Evolutionary conservation across 2,329 filamentous ascomycete genomes (phyloP), one percentile per base, ranked within the genome.

Genomic region (Neurospora sp.): DNA sequence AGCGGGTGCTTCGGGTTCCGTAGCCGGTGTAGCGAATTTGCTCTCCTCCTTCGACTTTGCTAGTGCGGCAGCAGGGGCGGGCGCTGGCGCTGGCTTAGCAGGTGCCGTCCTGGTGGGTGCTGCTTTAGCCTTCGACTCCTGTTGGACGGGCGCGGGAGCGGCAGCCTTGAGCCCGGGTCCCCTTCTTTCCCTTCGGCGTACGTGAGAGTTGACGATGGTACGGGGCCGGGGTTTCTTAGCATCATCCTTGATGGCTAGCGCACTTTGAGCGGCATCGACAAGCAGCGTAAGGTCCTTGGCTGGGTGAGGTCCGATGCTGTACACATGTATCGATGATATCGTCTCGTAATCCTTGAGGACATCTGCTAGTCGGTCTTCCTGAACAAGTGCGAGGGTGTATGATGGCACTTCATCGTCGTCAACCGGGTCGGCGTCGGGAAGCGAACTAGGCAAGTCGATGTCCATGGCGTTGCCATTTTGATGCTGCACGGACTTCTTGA

Each of bases 261-360:
- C 82, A 71, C 92, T 87, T 36, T 88, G 85, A 57, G 88, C 88
- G 46, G 89, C 87, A 69, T 96, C 90, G 3, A 89, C 88, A 46
- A 97, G 82, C 0, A 90, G 79, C 74, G 92, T 88, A 19, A 96
- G 80, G 76, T 95, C 86, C 77, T 89, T 90, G 17, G 93, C 82
- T 0, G 89, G 86, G 43, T 88, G 86, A 1, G 91, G 86, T 57
- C 92, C 89, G 19, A 98, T 77, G 76, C 93, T 97, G 82, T 98
- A 98, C 62, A 98, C 82, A 75, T 97, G 93, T 71, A 97, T 89
- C 0, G 92, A 91, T 0, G 84, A 85, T 69, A 97, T 88, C n/a
- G 88, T 83, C 67, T 91, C 85, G 74, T 95, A 96, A 17, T 87
- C 84, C 15, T 84, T 82, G 70, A 93, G 88, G 0, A 87, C 83